Conservation (phyloP, 2,329 filamentous ascomycete genomes). For the Trichoderma aggressivum region DNA sequence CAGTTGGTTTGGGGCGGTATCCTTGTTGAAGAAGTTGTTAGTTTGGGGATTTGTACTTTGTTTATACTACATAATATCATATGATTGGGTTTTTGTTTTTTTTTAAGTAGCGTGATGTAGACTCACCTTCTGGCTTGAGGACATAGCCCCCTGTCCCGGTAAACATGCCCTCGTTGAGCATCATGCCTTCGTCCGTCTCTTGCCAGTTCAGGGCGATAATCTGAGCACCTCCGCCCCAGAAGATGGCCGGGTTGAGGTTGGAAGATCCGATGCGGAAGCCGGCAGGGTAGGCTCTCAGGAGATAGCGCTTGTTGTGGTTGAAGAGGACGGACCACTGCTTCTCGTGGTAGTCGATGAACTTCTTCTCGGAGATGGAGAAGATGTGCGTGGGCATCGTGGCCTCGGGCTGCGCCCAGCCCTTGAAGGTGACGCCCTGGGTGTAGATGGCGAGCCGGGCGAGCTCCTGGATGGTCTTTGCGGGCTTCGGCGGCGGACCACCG, state of each 20-base stretch:
- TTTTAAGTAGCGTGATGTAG: neutral
- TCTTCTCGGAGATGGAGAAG: slow-evolving; percentile 63
- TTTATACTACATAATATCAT: neutral
- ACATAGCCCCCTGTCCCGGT: slow-evolving; percentile 79
- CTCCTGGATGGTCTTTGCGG: slow-evolving; percentile 65
- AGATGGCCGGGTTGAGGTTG: slow-evolving; percentile 79
- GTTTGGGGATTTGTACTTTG: neutral
- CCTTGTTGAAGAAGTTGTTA: slow-evolving; percentile 19
- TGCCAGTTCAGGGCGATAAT: slow-evolving; percentile 95
- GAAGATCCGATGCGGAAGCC: slow-evolving; percentile 78
- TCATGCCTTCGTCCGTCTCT: slow-evolving; percentile 85
- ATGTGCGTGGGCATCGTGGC: slow-evolving; percentile 64
- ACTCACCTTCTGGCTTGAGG: slow-evolving; percentile 69
- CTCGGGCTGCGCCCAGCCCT: slow-evolving; percentile 69
- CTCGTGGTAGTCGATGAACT: slow-evolving; percentile 59
- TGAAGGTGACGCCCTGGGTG: slow-evolving; percentile 79
- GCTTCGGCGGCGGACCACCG: slow-evolving; percentile 41
- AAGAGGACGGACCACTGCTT: slow-evolving; percentile 58
- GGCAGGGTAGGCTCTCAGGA: slow-evolving; percentile 88
- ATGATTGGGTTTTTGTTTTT: neutral
- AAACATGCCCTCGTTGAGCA: slow-evolving; percentile 95
- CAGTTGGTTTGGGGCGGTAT: slow-evolving; percentile 30
- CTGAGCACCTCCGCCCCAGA: slow-evolving; percentile 87
- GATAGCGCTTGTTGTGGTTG: slow-evolving; percentile 72
- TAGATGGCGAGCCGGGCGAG: slow-evolving; percentile 78